A percentile compares a stretch with the other conserved stretches of the same genome.
Evolutionary conservation across 2,329 filamentous ascomycete genomes (phyloP).

Genomic region (Aphanocladium album): DNA sequence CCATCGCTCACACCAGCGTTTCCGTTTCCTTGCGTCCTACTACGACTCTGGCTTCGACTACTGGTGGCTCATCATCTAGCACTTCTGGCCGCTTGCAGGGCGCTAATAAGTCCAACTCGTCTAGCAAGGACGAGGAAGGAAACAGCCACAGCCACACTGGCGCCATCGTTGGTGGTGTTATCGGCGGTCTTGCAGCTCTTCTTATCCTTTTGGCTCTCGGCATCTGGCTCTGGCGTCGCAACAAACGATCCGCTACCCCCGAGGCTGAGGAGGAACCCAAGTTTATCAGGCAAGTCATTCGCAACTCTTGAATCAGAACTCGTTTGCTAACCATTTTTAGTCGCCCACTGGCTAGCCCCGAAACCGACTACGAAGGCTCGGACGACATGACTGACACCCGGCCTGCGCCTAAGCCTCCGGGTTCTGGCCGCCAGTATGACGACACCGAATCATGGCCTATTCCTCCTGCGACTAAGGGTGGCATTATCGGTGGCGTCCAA

Average conservation of each 20-base stretch:
- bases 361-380: background rate
- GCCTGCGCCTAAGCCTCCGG: constrained; percentile 7
- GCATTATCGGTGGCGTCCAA: background rate
- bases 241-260: constrained; percentile 18
- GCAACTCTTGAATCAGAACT: background rate
- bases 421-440: background rate
- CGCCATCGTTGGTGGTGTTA: constrained; percentile 49
- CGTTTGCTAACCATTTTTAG: background rate
- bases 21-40: constrained; percentile 24
- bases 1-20: constrained; percentile 32
- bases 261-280: constrained; percentile 4
- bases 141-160: constrained; percentile 34
- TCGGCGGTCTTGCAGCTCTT: constrained; percentile 46
- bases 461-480: background rate
- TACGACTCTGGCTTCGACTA: constrained; percentile 12
- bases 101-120: background rate
- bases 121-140: constrained; percentile 16
- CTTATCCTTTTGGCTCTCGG: constrained; percentile 36
- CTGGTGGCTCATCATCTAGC: constrained; percentile 14
- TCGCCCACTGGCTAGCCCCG: constrained; percentile 10
- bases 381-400: constrained; percentile 8
- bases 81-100: background rate
- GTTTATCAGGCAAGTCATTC: constrained; percentile 1
- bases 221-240: constrained; percentile 41
- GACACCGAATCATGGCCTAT: constrained; percentile 9